Conservation (phyloP, 495 filamentous ascomycete species). For the Penicillium malachiteum region DNA sequence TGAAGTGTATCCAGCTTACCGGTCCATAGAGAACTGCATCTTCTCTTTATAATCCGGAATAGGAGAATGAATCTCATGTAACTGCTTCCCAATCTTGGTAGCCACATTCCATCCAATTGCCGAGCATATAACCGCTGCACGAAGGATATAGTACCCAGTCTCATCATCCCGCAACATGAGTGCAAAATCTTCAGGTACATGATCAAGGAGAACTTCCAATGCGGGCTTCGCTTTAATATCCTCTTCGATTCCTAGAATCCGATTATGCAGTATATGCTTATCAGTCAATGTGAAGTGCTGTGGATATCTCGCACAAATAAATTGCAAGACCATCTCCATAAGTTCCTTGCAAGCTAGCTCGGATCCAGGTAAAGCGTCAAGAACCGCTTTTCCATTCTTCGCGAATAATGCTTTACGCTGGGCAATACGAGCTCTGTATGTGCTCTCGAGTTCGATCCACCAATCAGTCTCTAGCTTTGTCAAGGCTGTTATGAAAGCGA, state of each 20-base stretch:
- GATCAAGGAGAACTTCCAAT: slow-evolving; percentile 71
- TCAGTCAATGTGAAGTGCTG: slow-evolving; percentile 68
- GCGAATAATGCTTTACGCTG: slow-evolving; percentile 70
- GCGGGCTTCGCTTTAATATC: slow-evolving; percentile 64
- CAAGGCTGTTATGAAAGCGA: slow-evolving; percentile 54
- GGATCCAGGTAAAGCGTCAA: slow-evolving; percentile 71
- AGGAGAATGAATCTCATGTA: slow-evolving; percentile 72
- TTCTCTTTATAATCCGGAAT: slow-evolving; percentile 91
- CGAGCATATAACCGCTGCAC: slow-evolving; percentile 77
- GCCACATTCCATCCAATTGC: slow-evolving; percentile 78
- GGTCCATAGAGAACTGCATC: slow-evolving; percentile 87
- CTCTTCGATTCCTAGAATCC: slow-evolving; percentile 64
- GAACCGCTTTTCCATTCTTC: slow-evolving; percentile 61
- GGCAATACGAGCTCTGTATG: slow-evolving; percentile 65
- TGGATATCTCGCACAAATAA: slow-evolving; percentile 76
- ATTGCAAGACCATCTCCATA: slow-evolving; percentile 87
- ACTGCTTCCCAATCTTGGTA: slow-evolving; percentile 69
- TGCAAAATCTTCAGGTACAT: slow-evolving; percentile 87
- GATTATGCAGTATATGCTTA: slow-evolving; percentile 65
- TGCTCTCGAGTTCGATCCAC: slow-evolving; percentile 88
- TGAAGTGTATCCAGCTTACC: slow-evolving; percentile 50
- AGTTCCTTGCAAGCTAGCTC: slow-evolving; percentile 83
- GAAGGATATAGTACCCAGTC: slow-evolving; percentile 72
- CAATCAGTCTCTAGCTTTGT: slow-evolving; percentile 80
- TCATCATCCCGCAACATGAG: slow-evolving; percentile 72